Evolutionary conservation across 2,329 filamentous ascomycete species (phyloP), one percentile per base, ranked within the genome.

Genomic region (Pseudogymnoascus sp.): DNA sequence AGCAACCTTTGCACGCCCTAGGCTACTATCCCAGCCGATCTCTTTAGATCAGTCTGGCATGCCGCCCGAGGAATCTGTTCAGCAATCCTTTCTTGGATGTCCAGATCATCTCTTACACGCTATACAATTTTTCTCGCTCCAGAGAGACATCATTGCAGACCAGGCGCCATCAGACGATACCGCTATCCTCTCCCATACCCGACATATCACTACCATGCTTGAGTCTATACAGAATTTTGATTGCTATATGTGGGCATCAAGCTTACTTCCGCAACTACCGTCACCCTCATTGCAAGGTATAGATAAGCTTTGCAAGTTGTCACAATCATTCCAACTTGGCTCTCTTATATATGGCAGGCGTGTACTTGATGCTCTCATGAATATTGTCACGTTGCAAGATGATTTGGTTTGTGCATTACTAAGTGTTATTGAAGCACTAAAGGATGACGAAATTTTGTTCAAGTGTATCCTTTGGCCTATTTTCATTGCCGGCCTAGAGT

Each of bases 391-490:
- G 11, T 59, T 7, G 8, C 1, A 60, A 65, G 67, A 69, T 10
- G 63, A 66, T 12, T 31, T 70, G n/a, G 63, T 74, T 3, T 62
- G 61, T 1, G 68, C 73, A 16, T 31, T 75, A 19, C 61, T 75
- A 0, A 63, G 65, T 7, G 22, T 70, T 12, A 72, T 73, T 26
- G 63, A 66, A 19, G 63, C 62, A 0, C 62, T 75, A 60, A 68
- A 69, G 41, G 41, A 46, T 22, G 41, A 46, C 12, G 12, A 7
- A 46, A 46, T 6, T 19, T 26, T 46, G 11, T 46, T 46, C 19
- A 76, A 76, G 61, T 75, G 76, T 41, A 66, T 76, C 0, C 69
- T 77, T 4, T 68, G 76, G 2, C 74, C 75, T 0, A 68, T 76
- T 0, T 76, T 77, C 43, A 63, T 77, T 0, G 73, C 73, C 0